Conservation (phyloP, 2,329 filamentous ascomycete species). For the Fusarium tuaranense region DNA sequence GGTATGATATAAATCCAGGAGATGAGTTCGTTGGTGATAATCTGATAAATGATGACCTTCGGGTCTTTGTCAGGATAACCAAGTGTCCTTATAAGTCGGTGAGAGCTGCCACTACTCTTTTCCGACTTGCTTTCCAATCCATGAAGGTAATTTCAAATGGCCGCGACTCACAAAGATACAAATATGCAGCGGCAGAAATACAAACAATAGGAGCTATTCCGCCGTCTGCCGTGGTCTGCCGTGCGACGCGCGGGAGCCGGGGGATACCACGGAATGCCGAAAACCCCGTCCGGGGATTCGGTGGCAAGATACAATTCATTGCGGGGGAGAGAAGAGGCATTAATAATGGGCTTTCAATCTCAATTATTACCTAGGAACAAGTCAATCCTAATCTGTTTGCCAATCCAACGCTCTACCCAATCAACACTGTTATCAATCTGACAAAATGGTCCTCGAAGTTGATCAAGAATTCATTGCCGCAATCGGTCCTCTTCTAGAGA, state of each 20-base stretch:
- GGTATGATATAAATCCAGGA: neutral
- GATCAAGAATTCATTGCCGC: neutral
- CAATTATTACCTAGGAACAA: neutral
- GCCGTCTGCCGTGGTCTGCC: neutral
- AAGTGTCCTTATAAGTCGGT: neutral
- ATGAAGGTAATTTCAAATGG: neutral
- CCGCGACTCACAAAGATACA: neutral
- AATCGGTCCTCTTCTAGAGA: neutral
- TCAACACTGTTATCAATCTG: neutral
- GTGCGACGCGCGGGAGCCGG: neutral
- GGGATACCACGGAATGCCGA: neutral
- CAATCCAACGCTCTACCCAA: neutral
- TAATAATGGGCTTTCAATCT: neutral
- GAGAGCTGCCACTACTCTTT: neutral
- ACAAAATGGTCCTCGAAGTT: neutral
- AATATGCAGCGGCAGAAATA: neutral
- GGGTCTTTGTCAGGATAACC: neutral
- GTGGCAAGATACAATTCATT: neutral
- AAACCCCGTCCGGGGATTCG: neutral
- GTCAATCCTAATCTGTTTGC: neutral
- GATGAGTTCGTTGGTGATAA: neutral
- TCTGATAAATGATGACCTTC: neutral
- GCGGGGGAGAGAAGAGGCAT: neutral
- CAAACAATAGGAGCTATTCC: neutral
- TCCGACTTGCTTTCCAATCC: neutral